phyloP scores from a whole-genome alignment of 2,329 filamentous ascomycete species.

The Calonectria honghensis region DNA sequence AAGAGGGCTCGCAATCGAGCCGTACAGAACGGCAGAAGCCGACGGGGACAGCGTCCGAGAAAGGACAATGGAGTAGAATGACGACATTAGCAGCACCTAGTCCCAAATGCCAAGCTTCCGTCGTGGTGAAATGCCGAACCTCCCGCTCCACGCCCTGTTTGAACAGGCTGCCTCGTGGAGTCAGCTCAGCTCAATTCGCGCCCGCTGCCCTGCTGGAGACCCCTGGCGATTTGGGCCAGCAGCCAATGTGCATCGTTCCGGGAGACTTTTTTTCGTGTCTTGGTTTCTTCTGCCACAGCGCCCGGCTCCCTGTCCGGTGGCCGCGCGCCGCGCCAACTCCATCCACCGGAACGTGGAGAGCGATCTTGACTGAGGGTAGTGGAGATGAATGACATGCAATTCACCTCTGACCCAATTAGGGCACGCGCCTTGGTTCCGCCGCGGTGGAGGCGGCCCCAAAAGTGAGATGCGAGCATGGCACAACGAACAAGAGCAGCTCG shows the following conservation, averaged over 20 bases:
- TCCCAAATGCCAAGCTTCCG: slow-evolving; percentile 26
- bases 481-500: not conserved
- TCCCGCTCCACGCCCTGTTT: slow-evolving; percentile 28
- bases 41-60: not conserved
- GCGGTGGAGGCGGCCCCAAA: not conserved
- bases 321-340: slow-evolving; percentile 17
- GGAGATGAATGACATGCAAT: slow-evolving; percentile 10
- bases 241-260: not conserved
- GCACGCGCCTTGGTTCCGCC: not conserved
- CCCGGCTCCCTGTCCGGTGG: slow-evolving; percentile 19
- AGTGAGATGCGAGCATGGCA: slow-evolving; percentile 16
- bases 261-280: slow-evolving; percentile 6
- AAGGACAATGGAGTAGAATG: slow-evolving; percentile 15
- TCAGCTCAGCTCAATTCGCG: slow-evolving; percentile 2
- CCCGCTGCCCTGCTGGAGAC: not conserved
- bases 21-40: slow-evolving; percentile 15
- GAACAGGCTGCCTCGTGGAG: slow-evolving; percentile 19
- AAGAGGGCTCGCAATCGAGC: slow-evolving; percentile 18
- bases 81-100: slow-evolving; percentile 26
- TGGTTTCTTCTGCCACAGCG: not conserved
- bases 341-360: slow-evolving; percentile 24
- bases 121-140: slow-evolving; percentile 28
- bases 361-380: slow-evolving; percentile 6
- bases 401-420: slow-evolving; percentile 4
- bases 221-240: not conserved